phyloP scores from a whole-genome alignment of 1,284 basidiomycete species.

The Tremellales sp. region DNA sequence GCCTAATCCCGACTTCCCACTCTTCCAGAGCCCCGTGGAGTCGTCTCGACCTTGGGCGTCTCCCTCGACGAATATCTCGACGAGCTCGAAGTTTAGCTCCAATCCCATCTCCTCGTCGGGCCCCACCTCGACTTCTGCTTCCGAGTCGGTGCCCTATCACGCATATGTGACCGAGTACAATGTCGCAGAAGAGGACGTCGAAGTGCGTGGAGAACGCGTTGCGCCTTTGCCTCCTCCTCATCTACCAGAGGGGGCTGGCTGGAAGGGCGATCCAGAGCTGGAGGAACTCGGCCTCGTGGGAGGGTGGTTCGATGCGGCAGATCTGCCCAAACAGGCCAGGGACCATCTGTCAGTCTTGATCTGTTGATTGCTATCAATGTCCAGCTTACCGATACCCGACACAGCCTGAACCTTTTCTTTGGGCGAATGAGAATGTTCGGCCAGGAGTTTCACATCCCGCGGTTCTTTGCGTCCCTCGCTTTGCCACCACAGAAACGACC shows the following conservation, averaged over 20 bases:
- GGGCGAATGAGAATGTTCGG: conserved; percentile 28
- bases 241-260: not conserved
- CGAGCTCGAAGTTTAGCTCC: conserved; percentile 1
- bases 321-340: conserved; percentile 36
- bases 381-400: not conserved
- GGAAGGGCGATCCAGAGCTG: conserved; percentile 1
- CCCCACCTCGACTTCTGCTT: not conserved
- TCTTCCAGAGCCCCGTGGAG: not conserved
- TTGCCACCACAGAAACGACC: conserved; percentile 33
- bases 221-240: too few relatives aligned
- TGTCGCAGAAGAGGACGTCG: not conserved
- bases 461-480: conserved; percentile 38
- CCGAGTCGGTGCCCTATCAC: conserved; percentile 4
- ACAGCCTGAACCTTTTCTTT: conserved; percentile 41
- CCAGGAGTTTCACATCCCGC: conserved; percentile 35
- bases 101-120: not conserved
- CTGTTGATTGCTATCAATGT: not conserved
- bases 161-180: conserved; percentile 9
- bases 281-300: conserved; percentile 25
- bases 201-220: too few relatives aligned
- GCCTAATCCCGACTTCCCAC: conserved; percentile 8
- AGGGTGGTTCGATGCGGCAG: conserved; percentile 41
- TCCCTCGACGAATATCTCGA: not conserved
- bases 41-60: not conserved
- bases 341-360: conserved; percentile 35